A percentile compares a stretch with the other conserved stretches of the same genome.
phyloP scores from a whole-genome alignment of 176 grass and related monocot genomes.

The Pontederia paniculata region DNA sequence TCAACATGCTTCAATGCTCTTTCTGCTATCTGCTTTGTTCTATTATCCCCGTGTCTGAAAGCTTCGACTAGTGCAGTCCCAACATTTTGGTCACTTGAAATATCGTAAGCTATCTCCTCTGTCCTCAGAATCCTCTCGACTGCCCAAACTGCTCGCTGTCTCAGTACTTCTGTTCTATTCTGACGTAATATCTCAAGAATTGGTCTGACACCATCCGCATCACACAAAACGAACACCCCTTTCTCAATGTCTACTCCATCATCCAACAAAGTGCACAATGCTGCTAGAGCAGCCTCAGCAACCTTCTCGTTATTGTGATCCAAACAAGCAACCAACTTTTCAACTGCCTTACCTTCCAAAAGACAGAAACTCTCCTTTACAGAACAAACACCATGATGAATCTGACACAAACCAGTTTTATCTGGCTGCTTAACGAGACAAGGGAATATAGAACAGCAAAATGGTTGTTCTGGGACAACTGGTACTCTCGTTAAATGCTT shows the following conservation, averaged over 20 bases:
- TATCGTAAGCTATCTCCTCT: constrained; percentile 43
- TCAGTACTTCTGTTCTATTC: constrained; percentile 39
- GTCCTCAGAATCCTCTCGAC: constrained; percentile 68
- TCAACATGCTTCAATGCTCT: constrained; percentile 54
- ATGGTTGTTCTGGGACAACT: constrained; percentile 18
- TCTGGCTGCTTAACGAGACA: constrained; percentile 17
- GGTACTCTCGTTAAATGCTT: constrained; percentile 37
- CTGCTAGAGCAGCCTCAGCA: constrained; percentile 42
- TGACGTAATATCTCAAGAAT: constrained; percentile 53
- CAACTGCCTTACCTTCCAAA: constrained; percentile 58
- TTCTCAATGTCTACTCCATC: constrained; percentile 40
- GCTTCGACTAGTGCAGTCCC: constrained; percentile 52
- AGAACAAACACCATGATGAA: constrained; percentile 61
- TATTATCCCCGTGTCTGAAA: constrained; percentile 47
- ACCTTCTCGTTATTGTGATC: constrained; percentile 54
- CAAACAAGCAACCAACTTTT: constrained; percentile 52
- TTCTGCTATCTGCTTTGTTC: constrained; percentile 48
- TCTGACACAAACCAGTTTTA: constrained; percentile 29
- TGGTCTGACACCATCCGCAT: constrained; percentile 28
- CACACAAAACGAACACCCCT: constrained; percentile 34
- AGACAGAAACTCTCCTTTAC: constrained; percentile 55
- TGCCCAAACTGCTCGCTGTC: constrained; percentile 52
- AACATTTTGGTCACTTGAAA: constrained; percentile 33
- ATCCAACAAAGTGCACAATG: constrained; percentile 59
- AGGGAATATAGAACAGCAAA: constrained; percentile 17